Evolutionary conservation across 805 yeast species (phyloP).

Genomic region (Wickerhamiella nectarea): DNA sequence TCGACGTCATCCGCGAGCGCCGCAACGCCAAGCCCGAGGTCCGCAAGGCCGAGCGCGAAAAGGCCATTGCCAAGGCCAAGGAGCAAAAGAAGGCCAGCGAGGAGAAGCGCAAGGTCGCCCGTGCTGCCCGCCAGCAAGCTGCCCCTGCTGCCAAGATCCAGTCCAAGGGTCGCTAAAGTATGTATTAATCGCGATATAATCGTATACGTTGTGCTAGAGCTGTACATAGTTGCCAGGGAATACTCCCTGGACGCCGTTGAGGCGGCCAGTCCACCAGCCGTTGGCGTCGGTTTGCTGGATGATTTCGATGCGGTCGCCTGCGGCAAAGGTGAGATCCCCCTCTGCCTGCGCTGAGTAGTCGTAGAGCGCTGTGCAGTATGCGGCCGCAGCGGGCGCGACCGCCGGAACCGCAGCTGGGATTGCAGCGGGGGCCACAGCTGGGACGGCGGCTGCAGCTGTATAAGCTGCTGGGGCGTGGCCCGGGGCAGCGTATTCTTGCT

Average conservation of each 20-base stretch:
- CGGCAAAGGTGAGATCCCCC: constrained; percentile 78
- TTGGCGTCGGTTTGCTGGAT: constrained; percentile 75
- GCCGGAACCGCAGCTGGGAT: constrained; percentile 24
- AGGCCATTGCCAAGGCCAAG: constrained; percentile 48
- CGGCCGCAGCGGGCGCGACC: constrained; percentile 23
- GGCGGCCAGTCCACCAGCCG: constrained; percentile 96
- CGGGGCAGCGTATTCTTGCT: constrained; percentile 18
- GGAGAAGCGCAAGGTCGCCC: constrained; percentile 89
- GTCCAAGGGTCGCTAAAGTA: constrained; percentile 83
- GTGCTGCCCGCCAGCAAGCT: constrained; percentile 93
- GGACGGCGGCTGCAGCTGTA: constrained; percentile 15
- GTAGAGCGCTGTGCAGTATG: constrained; percentile 68
- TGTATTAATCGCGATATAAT: neutral
- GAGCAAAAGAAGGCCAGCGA: constrained; percentile 64
- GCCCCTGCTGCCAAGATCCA: constrained; percentile 94
- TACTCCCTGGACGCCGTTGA: constrained; percentile 75
- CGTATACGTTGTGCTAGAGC: neutral
- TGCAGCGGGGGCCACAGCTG: constrained; percentile 18
- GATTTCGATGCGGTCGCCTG: constrained; percentile 76
- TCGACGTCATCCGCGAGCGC: constrained; percentile 96
- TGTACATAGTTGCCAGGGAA: constrained; percentile 97
- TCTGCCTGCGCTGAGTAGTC: constrained; percentile 87
- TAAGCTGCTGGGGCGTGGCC: constrained; percentile 10
- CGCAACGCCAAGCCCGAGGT: constrained; percentile 91
- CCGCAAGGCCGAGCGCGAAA: constrained; percentile 95